Percentiles rank a stretch among this genome's conserved stretches.
Conservation (phyloP, 2,329 filamentous ascomycete species). For the Aspergillus novofumigatus region DNA sequence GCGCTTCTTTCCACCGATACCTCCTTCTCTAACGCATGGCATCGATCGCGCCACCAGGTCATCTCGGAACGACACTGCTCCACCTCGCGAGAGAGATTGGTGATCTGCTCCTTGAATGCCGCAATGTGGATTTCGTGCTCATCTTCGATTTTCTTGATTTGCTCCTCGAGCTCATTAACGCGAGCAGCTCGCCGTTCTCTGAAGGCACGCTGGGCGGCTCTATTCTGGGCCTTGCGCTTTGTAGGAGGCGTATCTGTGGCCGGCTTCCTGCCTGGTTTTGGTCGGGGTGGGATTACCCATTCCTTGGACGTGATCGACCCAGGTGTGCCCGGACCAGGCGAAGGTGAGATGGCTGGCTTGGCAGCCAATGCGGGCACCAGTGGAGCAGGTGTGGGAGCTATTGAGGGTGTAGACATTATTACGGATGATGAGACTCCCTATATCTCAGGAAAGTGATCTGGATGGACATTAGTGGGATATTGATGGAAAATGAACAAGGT, state of each 20-base stretch:
- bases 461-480: conserved; percentile 16
- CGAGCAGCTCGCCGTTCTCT: conserved; percentile 80
- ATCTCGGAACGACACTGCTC: conserved; percentile 58
- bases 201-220: conserved; percentile 86
- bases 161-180: conserved; percentile 63
- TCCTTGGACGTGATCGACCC: conserved; percentile 69
- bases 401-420: conserved; percentile 33
- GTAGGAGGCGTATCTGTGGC: conserved; percentile 88
- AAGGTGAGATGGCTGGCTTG: conserved; percentile 37
- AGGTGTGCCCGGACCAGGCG: conserved; percentile 36
- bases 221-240: conserved; percentile 91
- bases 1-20: conserved; percentile 45
- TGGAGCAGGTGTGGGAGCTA: conserved; percentile 36
- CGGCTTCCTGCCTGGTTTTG: conserved; percentile 89
- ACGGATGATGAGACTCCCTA: conserved; percentile 19
- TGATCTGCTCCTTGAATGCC: conserved; percentile 54
- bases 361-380: conserved; percentile 36
- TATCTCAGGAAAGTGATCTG: conserved; percentile 15
- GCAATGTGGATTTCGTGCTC: conserved; percentile 42
- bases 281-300: conserved; percentile 79
- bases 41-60: conserved; percentile 48
- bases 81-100: conserved; percentile 59
- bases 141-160: conserved; percentile 47
- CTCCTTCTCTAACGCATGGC: conserved; percentile 60
- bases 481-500: background rate